These are phyloP conservation scores for Ceratocystis lukuohia DNA, from an alignment of 2,329 filamentous ascomycete species.

Conservation along the genomic window DNA sequence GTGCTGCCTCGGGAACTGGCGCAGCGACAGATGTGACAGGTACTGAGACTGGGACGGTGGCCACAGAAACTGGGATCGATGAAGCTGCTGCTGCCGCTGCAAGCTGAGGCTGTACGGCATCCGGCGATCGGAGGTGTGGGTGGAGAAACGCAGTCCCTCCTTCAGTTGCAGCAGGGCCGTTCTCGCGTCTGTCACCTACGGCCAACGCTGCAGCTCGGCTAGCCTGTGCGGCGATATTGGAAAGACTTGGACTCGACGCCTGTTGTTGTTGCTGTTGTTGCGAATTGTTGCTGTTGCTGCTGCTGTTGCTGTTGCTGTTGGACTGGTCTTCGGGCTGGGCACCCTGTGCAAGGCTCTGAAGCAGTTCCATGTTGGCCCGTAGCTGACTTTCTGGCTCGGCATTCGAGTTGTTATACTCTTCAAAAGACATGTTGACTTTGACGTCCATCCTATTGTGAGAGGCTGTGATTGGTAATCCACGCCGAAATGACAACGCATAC, in stretches of 20 bases:
- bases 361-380: constrained; percentile 16
- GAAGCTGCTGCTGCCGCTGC: background rate
- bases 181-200: background rate
- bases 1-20: constrained; percentile 23
- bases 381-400: constrained; percentile 11
- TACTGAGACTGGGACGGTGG: background rate
- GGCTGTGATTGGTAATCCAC: background rate
- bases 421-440: constrained; percentile 14
- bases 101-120: background rate
- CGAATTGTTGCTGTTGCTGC: background rate
- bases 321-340: constrained; percentile 5
- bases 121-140: background rate
- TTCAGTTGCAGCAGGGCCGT: background rate
- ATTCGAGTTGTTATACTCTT: constrained; percentile 12
- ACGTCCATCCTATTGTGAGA: background rate
- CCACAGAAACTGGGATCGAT: constrained; percentile 6
- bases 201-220: constrained; percentile 6
- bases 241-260: background rate
- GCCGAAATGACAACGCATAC: background rate
- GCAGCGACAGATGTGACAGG: constrained; percentile 5
- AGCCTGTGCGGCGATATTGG: constrained; percentile 14
- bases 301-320: background rate
- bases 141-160: background rate
- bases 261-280: background rate
- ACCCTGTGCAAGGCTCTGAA: constrained; percentile 14